Evolutionary conservation across 768 basidiomycete species (phyloP).

Genomic region (Boletus rufocinnamomeus): DNA sequence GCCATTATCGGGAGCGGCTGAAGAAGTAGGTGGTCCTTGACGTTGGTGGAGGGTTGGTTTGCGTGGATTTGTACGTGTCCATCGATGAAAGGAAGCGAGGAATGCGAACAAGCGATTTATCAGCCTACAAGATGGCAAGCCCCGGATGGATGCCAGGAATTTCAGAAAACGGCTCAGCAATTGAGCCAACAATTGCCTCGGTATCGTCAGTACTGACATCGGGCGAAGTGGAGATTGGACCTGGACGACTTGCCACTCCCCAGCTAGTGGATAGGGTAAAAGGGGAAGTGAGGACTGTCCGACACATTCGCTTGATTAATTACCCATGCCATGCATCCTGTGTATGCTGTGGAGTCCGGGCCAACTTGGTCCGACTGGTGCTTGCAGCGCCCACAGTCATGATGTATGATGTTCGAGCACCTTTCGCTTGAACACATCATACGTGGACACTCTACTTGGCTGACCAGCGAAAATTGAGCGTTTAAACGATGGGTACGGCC

Average conservation of each 20-base stretch:
- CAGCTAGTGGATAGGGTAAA: too few species aligned
- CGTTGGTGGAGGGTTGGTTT: not conserved
- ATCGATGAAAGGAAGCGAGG: slow-evolving; percentile 8
- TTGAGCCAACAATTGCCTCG: not conserved
- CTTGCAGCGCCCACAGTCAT: not conserved
- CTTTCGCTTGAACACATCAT: too few species aligned
- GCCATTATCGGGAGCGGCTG: not conserved
- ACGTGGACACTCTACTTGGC: too few species aligned
- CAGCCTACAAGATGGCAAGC: not conserved
- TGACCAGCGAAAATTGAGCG: too few species aligned
- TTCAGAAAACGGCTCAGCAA: slow-evolving; percentile 7
- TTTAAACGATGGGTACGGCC: too few species aligned
- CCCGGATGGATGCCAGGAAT: slow-evolving; percentile 1
- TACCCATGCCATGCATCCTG: not conserved
- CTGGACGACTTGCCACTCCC: not conserved
- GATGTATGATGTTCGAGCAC: not conserved
- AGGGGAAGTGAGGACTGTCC: not conserved
- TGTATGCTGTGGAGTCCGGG: not conserved
- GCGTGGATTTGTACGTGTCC: not conserved
- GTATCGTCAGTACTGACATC: slow-evolving; percentile 1
- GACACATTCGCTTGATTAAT: too few species aligned
- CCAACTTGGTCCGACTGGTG: not conserved
- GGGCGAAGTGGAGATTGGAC: not conserved
- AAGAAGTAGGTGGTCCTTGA: not conserved
- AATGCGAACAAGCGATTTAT: slow-evolving; percentile 6